phyloP scores from a whole-genome alignment of 2,329 filamentous ascomycete species.

The Cordyceps militaris region DNA sequence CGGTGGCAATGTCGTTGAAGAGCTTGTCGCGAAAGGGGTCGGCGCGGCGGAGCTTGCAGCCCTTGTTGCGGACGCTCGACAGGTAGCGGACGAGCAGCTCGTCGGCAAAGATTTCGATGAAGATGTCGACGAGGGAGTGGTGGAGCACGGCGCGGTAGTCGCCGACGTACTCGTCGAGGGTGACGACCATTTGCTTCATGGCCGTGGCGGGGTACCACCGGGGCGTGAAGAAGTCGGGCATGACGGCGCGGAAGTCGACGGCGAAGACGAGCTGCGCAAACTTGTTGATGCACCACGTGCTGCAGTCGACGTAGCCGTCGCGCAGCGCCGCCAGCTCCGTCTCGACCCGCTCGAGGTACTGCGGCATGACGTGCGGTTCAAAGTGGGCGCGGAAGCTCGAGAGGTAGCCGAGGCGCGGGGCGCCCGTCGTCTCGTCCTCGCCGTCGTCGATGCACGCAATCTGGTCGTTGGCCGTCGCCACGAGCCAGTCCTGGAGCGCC shows the following conservation, averaged over 20 bases:
- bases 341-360: constrained; percentile 69
- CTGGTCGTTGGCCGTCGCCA: constrained; percentile 96
- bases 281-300: constrained; percentile 82
- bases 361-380: constrained; percentile 69
- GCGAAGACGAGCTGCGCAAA: constrained; percentile 84
- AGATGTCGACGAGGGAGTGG: constrained; percentile 79
- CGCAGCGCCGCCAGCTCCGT: constrained; percentile 68
- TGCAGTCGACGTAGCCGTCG: constrained; percentile 91
- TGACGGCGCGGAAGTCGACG: constrained; percentile 78
- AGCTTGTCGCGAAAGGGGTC: constrained; percentile 92
- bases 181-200: constrained; percentile 90
- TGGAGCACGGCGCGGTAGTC: constrained; percentile 84
- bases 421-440: constrained; percentile 52
- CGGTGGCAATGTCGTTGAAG: constrained; percentile 83
- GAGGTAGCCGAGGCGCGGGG: constrained; percentile 64
- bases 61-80: constrained; percentile 76
- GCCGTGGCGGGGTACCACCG: constrained; percentile 81
- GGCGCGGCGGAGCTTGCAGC: constrained; percentile 75
- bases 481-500: constrained; percentile 87
- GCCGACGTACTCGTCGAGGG: constrained; percentile 87
- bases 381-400: constrained; percentile 80
- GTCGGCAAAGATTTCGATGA: constrained; percentile 88
- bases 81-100: constrained; percentile 85
- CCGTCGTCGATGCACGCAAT: constrained; percentile 97
- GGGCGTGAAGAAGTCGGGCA: constrained; percentile 84